Evolutionary conservation across 2,329 filamentous ascomycete species (phyloP).

Genomic region (Pleomassaria siparia): DNA sequence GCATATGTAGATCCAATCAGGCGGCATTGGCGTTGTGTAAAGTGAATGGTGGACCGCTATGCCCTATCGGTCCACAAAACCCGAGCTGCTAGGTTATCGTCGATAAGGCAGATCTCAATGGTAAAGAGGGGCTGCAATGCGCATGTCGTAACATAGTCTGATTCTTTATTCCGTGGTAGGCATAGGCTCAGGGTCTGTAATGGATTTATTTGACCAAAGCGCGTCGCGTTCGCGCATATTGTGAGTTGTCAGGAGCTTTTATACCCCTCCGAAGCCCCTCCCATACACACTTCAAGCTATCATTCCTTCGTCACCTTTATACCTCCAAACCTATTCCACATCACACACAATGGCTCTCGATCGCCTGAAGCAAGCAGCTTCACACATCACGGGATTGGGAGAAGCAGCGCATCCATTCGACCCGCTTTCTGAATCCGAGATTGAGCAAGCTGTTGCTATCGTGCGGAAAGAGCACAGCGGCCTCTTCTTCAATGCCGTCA

Average conservation of each 20-base stretch:
- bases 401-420: conserved; percentile 71
- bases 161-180: conserved; percentile 8
- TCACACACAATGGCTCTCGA: conserved; percentile 59
- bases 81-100: conserved; percentile 9
- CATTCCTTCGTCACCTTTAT: conserved; percentile 4
- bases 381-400: conserved; percentile 60
- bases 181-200: neutral
- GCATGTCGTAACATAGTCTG: neutral
- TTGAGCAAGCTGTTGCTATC: conserved; percentile 68
- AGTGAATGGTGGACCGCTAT: conserved; percentile 5
- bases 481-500: conserved; percentile 83
- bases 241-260: conserved; percentile 15
- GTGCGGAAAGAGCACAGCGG: conserved; percentile 70
- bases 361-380: conserved; percentile 63
- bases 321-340: conserved; percentile 2
- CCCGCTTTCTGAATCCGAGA: conserved; percentile 72
- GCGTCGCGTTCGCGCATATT: conserved; percentile 10
- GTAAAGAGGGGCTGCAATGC: conserved; percentile 1
- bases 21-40: neutral
- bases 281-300: conserved; percentile 7
- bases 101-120: conserved; percentile 6
- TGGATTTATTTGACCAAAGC: conserved; percentile 11
- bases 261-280: conserved; percentile 21
- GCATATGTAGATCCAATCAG: neutral
- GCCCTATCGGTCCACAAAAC: conserved; percentile 8